Conservation (phyloP, 2,329 filamentous ascomycete genomes). For the Beauveria scarabaeidicola region DNA sequence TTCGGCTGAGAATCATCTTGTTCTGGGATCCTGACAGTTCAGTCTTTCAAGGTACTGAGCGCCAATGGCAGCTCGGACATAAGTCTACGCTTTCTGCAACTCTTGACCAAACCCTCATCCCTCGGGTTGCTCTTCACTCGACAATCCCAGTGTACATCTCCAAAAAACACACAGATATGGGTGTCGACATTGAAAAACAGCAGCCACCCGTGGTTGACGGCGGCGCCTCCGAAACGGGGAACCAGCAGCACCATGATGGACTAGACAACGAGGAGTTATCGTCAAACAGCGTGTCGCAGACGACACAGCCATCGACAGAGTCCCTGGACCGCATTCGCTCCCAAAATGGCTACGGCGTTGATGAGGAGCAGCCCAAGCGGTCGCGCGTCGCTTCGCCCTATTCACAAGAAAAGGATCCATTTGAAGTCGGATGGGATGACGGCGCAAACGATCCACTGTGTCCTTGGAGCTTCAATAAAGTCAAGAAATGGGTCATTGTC, state of each 20-base stretch:
- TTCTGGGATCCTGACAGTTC: background rate
- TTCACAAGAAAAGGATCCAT: constrained; percentile 36
- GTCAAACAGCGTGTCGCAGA: background rate
- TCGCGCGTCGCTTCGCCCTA: background rate
- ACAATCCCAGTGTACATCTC: no score
- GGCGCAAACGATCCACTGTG: constrained; percentile 63
- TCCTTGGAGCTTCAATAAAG: constrained; percentile 57
- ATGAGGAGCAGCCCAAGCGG: constrained; percentile 20
- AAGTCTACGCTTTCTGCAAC: background rate
- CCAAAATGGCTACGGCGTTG: constrained; percentile 37
- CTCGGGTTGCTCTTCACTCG: background rate
- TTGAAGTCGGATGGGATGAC: constrained; percentile 67
- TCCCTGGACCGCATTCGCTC: constrained; percentile 27
- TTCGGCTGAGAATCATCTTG: background rate
- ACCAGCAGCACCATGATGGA: background rate
- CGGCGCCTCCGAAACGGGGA: background rate
- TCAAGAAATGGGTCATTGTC: constrained; percentile 74
- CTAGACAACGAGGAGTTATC: background rate
- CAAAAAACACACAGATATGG: background rate
- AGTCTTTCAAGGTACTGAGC: background rate
- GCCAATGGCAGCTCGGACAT: background rate
- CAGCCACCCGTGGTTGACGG: background rate
- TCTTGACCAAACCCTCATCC: background rate
- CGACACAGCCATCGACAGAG: constrained; percentile 4
- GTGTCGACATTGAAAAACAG: constrained; percentile 5